These are phyloP conservation scores for Rhodotorula babjevae DNA, from an alignment of 768 basidiomycete species.

Conservation along the genomic window DNA sequence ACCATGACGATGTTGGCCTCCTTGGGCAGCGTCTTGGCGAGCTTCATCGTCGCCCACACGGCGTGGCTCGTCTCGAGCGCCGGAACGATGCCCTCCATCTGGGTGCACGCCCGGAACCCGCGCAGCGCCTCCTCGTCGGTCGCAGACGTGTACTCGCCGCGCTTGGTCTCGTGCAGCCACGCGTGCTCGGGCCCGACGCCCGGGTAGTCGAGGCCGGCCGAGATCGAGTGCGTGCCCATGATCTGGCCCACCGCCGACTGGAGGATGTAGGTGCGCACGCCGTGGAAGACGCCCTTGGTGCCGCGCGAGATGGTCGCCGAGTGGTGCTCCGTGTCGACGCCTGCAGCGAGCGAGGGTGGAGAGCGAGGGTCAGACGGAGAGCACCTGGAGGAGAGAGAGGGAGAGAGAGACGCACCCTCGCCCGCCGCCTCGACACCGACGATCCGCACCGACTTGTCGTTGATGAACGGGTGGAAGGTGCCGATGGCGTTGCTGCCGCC, in stretches of 20 bases:
- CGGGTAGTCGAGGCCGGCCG: conserved; percentile 91
- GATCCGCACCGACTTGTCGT: conserved; percentile 74
- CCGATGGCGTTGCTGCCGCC: conserved; percentile 98
- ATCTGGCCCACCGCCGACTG: conserved; percentile 88
- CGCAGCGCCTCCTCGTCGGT: conserved; percentile 90
- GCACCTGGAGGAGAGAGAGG: background rate
- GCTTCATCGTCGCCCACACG: conserved; percentile 80
- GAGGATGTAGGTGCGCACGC: conserved; percentile 89
- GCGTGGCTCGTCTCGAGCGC: conserved; percentile 95
- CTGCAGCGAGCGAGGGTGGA: conserved; percentile 48
- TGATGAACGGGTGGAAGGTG: conserved; percentile 93
- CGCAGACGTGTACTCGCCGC: conserved; percentile 87
- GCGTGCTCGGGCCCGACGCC: conserved; percentile 98
- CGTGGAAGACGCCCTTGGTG: conserved; percentile 88
- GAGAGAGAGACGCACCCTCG: conserved; percentile 59
- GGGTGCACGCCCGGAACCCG: conserved; percentile 85
- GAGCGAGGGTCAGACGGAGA: too few species aligned
- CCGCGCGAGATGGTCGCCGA: conserved; percentile 91
- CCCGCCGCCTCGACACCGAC: conserved; percentile 97
- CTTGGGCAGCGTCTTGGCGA: conserved; percentile 77
- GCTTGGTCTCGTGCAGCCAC: conserved; percentile 88
- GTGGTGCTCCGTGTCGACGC: conserved; percentile 75
- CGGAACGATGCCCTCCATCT: conserved; percentile 94
- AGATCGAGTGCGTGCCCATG: conserved; percentile 93
- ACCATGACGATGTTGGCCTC: conserved; percentile 87